Conservation (phyloP, 345 rosid species). For the Dimocarpus longan region DNA sequence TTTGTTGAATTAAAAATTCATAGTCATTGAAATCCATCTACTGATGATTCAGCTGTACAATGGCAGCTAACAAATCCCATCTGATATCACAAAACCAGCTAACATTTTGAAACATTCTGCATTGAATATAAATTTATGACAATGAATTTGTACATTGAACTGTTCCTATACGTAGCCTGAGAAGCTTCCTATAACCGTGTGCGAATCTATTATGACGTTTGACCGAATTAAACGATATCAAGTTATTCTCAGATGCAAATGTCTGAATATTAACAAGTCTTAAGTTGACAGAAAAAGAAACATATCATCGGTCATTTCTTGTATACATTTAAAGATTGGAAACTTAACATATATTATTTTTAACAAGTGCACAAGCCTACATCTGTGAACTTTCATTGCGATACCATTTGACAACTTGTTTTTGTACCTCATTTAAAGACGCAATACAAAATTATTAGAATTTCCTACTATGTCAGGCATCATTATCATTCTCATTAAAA, state of each 20-base stretch:
- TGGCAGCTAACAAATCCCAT: background rate
- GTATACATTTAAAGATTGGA: background rate
- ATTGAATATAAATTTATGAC: background rate
- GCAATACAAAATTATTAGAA: background rate
- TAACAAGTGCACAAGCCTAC: background rate
- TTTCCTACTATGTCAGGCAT: background rate
- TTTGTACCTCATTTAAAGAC: no score
- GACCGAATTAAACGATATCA: no score
- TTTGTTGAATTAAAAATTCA: background rate
- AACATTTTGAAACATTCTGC: conserved; percentile 9
- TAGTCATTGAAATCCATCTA: conserved; percentile 14
- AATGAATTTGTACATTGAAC: background rate
- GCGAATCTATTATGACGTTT: no score
- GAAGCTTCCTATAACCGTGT: background rate
- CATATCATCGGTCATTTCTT: no score
- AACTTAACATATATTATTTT: no score
- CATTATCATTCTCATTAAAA: background rate
- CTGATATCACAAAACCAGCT: background rate
- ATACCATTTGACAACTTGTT: background rate
- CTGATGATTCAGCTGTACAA: background rate
- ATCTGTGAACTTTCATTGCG: background rate
- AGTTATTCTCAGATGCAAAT: no score
- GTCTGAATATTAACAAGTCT: no score
- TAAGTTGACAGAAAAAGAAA: no score
- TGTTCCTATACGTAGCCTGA: background rate